Evolutionary conservation across 108 stramenopile genomes (phyloP), one percentile per base, ranked within the genome.

Genomic region (Nitzschia sp.): DNA sequence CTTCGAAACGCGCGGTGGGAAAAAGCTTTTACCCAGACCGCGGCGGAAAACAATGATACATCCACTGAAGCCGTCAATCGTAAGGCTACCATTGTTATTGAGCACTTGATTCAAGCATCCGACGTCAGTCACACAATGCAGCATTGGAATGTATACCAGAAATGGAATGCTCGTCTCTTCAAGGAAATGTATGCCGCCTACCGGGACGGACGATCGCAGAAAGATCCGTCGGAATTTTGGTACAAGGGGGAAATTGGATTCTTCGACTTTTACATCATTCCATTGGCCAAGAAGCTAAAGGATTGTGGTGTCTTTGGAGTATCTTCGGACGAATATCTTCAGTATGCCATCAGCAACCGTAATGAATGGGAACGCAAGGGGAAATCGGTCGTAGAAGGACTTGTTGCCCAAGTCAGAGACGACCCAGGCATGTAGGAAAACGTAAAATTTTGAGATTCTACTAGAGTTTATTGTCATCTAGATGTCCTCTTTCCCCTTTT

Each of bases 121-220:
- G 48, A 50, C 21, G 48, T 50, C 16, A 50, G 48, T 50, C 48
- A 50, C 21, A 50, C 48, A 4, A 50, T 50, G 48, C 48, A 50
- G 19, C 48, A 50, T 50, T 50, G 48, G 48, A 50, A 50, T 50
- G 53, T 66, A 13, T 66, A 66, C 21, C 48, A 52, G 9, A 66
- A 66, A 52, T 66, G 65, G 65, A 66, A 66, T 36, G 47, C 23
- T 16, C 50, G 47, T 8, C 65, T 66, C 17, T 66, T 66, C 55
- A 34, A 66, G 15, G 65, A 66, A 44, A 66, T 56, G 55, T 66
- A 66, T 36, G 3, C 5, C 2, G 65, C 65, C 17, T 62, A 15
- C n/a, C 11, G 23, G 41, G 15, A 44, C 44, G 60, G 60, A 5
- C 36, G 60, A 5, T 11, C n/a, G 5, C 8, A 5, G 15, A 58